Evolutionary conservation across 768 basidiomycete genomes (phyloP).

Genomic region (Agaricus blazei): DNA sequence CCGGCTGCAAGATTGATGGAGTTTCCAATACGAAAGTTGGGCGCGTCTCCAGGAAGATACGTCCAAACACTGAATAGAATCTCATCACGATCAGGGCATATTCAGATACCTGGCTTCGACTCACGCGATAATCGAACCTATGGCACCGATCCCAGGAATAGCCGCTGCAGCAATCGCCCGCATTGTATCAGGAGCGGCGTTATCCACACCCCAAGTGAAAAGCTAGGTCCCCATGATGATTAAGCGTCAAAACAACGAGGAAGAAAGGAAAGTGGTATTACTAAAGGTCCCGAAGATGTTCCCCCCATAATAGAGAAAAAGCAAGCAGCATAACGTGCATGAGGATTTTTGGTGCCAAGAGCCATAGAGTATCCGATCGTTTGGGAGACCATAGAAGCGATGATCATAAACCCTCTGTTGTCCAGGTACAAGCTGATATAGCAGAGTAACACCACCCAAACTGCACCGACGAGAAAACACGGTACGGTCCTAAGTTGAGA

Average conservation of each 20-base stretch:
- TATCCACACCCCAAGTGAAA: conserved; percentile 43
- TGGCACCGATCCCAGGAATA: conserved; percentile 39
- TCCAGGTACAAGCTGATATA: conserved; percentile 31
- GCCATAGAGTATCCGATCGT: conserved; percentile 41
- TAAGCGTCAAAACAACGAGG: not conserved
- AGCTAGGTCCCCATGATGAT: conserved; percentile 16
- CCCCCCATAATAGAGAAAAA: conserved; percentile 37
- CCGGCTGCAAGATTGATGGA: conserved; percentile 36
- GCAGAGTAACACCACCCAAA: conserved; percentile 31
- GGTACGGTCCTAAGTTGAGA: conserved; percentile 45
- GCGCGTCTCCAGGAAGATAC: conserved; percentile 40
- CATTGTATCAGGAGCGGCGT: conserved; percentile 45
- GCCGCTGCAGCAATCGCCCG: conserved; percentile 38
- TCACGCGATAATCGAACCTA: conserved; percentile 41
- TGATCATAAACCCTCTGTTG: conserved; percentile 29
- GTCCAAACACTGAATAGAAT: conserved; percentile 35
- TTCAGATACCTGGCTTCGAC: conserved; percentile 8
- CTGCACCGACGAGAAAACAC: conserved; percentile 33
- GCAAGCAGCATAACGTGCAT: conserved; percentile 43
- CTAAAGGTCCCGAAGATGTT: conserved; percentile 32
- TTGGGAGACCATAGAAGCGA: conserved; percentile 30
- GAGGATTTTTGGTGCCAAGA: conserved; percentile 32
- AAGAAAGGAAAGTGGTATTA: conserved; percentile 1
- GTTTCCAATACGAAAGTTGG: conserved; percentile 42
- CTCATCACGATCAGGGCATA: not conserved